Conservation (phyloP, 2,329 filamentous ascomycete species). For the Penicillium sp. region DNA sequence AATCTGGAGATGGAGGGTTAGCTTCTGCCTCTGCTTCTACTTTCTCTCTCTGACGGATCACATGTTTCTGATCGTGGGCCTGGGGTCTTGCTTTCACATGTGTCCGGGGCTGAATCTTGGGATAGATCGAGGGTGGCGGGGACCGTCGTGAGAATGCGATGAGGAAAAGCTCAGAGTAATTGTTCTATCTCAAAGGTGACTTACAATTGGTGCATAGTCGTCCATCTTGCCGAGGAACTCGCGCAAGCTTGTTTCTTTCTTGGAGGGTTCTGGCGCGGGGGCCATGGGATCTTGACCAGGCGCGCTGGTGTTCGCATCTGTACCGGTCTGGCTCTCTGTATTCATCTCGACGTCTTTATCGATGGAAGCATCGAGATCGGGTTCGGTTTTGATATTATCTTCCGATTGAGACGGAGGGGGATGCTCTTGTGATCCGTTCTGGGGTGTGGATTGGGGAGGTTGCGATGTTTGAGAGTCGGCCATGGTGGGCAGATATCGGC, state of each 20-base stretch:
- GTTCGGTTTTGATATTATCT: conserved; percentile 22
- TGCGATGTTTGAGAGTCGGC: conserved; percentile 31
- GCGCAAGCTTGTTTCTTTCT: conserved; percentile 87
- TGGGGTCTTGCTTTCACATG: not conserved
- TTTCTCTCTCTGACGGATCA: not conserved
- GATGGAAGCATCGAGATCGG: conserved; percentile 35
- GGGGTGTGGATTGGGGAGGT: conserved; percentile 17
- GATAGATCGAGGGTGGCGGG: not conserved
- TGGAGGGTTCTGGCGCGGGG: conserved; percentile 59
- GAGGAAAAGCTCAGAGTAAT: conserved; percentile 7
- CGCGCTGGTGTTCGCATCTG: conserved; percentile 10
- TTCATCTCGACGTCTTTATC: conserved; percentile 42
- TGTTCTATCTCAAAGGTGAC: conserved; percentile 34
- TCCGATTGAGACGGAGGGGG: conserved; percentile 19
- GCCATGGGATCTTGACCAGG: conserved; percentile 47
- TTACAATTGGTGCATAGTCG: conserved; percentile 93
- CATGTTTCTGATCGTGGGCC: not conserved
- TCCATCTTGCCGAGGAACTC: conserved; percentile 97
- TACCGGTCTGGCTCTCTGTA: conserved; percentile 18
- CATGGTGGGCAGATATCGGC: conserved; percentile 32
- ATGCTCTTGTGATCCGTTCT: conserved; percentile 24
- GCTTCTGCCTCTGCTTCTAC: not conserved
- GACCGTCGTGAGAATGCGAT: not conserved
- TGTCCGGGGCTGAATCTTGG: not conserved
- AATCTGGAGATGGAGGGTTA: conserved; percentile 61